Conservation (phyloP, 2,329 filamentous ascomycete species). For the Mycocentrospora acerina region DNA sequence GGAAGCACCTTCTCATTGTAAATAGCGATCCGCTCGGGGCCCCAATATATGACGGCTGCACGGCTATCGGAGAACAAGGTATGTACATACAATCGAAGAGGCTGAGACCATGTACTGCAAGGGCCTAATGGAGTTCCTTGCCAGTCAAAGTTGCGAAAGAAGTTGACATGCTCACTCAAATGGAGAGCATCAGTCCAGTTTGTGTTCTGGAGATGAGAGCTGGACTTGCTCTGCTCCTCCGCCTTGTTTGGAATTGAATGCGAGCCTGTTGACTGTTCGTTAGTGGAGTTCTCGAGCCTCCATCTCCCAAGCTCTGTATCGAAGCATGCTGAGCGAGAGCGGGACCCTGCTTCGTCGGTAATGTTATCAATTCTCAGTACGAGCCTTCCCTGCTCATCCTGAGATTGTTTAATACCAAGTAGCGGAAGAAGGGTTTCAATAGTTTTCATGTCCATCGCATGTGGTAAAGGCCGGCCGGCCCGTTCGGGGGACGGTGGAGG, state of each 20-base stretch:
- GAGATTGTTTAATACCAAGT: constrained; percentile 1
- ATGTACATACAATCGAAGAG: constrained; percentile 4
- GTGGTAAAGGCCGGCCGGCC: too few species aligned
- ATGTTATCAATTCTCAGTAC: constrained; percentile 2
- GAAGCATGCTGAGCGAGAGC: constrained; percentile 1
- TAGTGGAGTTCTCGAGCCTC: not conserved
- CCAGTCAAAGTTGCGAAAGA: constrained; percentile 3
- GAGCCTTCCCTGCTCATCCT: not conserved
- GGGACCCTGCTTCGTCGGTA: not conserved
- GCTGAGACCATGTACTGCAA: constrained; percentile 1
- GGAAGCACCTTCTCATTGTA: constrained; percentile 6
- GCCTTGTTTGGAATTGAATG: not conserved
- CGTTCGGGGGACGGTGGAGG: too few species aligned
- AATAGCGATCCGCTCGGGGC: constrained; percentile 3
- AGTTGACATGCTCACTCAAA: not conserved
- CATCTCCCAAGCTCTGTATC: constrained; percentile 1
- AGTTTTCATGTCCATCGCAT: not conserved
- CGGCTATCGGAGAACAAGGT: constrained; percentile 5
- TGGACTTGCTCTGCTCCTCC: not conserved
- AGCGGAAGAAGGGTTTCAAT: not conserved
- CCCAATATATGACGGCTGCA: constrained; percentile 7
- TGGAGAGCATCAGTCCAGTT: constrained; percentile 3
- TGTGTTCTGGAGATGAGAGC: not conserved
- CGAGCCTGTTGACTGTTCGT: not conserved
- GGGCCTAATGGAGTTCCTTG: constrained; percentile 1